Base-by-base conservation (phyloP, 768 basidiomycete species). In the Rhizopogon vulgaris region DNA sequence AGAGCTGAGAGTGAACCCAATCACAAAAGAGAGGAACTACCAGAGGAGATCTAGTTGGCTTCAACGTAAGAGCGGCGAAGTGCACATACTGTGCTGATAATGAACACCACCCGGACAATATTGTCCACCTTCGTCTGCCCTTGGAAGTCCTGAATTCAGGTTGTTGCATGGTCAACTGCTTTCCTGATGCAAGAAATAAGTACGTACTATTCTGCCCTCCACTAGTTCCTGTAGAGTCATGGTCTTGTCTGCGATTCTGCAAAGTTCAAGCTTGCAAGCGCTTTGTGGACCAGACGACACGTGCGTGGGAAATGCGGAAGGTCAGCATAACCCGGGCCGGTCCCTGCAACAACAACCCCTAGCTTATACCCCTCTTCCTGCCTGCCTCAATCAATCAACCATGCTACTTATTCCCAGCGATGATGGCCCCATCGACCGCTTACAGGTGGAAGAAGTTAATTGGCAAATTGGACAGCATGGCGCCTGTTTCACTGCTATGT, bases 121-220 rank as follows among this genome's bases (percentile, higher is more conserved):
- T 56, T 46, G 48, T 69, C 66, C 4, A 39, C 54, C 38, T 49
- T 58, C 56, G 57, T 64, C 41, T 68, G 66, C 14, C 66, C 66
- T 56, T 66, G 52, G 55, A 69, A 68, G 46, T 68, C 66, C 66
- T 68, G 48, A 12, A 42, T 17, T 22, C 22, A 22, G 3, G 22
- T 22, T 17, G 4, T 1, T 15, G 30, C 7, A 12, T 27, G 24
- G 42, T 68, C 53, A 30, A 45, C 4, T 14, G 8, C 1, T 1
- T 49, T 5, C 41, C 3, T 34, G 28, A 5, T 3, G 1, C 15
- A 43, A 28, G 1, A 8, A 1, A n/a, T 17, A 8, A 11, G 9
- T 3, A 62, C 66, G 42, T 18, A 63, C 66, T 8, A 68, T 67
- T 58, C 57, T 68, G 15, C 68, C 66, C 37, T 68, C 66, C 50